These are phyloP conservation scores for Solanum phureja DNA, from an alignment of 257 asterid species.

Conservation along the genomic window DNA sequence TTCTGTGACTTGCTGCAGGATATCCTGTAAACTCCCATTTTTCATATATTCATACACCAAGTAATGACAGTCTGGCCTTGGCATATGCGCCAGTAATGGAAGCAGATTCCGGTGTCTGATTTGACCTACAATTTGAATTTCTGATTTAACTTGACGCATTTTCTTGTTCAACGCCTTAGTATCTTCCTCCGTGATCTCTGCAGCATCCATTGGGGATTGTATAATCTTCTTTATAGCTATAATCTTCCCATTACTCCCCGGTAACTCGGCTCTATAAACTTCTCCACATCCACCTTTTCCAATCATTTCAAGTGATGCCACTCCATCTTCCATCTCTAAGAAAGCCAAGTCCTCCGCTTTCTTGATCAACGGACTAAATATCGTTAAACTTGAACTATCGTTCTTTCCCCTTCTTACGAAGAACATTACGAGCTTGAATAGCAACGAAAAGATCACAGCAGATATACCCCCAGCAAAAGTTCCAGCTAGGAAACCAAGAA, in stretches of 20 bases:
- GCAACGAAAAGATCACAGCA: conserved; percentile 34
- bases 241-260: conserved; percentile 54
- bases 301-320: conserved; percentile 43
- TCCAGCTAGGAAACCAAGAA: conserved; percentile 63
- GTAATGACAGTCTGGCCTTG: conserved; percentile 68
- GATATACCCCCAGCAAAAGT: conserved; percentile 35
- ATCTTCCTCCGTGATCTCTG: conserved; percentile 53
- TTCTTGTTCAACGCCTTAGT: conserved; percentile 51
- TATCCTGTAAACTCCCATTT: conserved; percentile 76
- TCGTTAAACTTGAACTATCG: conserved; percentile 24
- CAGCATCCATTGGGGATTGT: conserved; percentile 39
- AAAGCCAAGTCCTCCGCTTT: conserved; percentile 74
- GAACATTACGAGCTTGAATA: conserved; percentile 21
- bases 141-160: conserved; percentile 72
- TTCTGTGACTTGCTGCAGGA: conserved; percentile 19
- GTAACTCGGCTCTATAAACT: conserved; percentile 60
- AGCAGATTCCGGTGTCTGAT: conserved; percentile 69
- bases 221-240: conserved; percentile 74
- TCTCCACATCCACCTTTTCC: conserved; percentile 93
- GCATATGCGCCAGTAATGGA: conserved; percentile 64
- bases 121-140: conserved; percentile 75
- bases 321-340: conserved; percentile 55
- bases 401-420: conserved; percentile 24
- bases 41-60: conserved; percentile 86
- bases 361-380: conserved; percentile 60